Evolutionary conservation across 176 grass and related monocot genomes (phyloP).

Genomic region (Phragmites australis): DNA sequence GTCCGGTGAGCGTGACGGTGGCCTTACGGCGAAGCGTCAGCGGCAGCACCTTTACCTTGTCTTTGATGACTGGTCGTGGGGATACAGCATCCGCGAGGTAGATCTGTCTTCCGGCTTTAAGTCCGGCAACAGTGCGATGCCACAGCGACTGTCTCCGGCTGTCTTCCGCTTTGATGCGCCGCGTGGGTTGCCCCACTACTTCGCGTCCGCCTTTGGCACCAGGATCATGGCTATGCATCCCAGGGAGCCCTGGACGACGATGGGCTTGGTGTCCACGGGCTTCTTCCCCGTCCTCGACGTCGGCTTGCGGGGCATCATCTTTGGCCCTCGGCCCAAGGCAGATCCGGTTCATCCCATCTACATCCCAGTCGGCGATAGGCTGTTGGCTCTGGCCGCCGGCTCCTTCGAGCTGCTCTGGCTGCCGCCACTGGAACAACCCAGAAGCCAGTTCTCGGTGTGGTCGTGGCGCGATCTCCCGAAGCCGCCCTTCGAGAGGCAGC

Average conservation of each 20-base stretch:
- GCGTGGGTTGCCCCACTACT: not conserved
- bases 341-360: not conserved
- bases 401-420: not conserved
- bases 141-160: not conserved
- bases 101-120: not conserved
- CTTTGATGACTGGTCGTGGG: not conserved
- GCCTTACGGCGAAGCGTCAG: not conserved
- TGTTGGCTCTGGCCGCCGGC: not conserved
- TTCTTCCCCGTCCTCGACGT: not conserved
- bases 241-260: not conserved
- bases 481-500: not conserved
- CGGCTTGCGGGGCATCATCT: not conserved
- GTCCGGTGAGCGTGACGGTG: not conserved
- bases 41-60: constrained; percentile 7
- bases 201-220: not conserved
- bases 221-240: not conserved
- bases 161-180: not conserved
- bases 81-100: not conserved
- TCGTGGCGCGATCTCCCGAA: not conserved
- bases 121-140: not conserved
- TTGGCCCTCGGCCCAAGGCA: not conserved
- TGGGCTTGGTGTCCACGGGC: not conserved
- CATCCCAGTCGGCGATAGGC: not conserved
- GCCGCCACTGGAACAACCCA: not conserved
- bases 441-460: not conserved